Evolutionary conservation across 495 filamentous ascomycete genomes (phyloP).

Genomic region (Penicillium flavigenum): DNA sequence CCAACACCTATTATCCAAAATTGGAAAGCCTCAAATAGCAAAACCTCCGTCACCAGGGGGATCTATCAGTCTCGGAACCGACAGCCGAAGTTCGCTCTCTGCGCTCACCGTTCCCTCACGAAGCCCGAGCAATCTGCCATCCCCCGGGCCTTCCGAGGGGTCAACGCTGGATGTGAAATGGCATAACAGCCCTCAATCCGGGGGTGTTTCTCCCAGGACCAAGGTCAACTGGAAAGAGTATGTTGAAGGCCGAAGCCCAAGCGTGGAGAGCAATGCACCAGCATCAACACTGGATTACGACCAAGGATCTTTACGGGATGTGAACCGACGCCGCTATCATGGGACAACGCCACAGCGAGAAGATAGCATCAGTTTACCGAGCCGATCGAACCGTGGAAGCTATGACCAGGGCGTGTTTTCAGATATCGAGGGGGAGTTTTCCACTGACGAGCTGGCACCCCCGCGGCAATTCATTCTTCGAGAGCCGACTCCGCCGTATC

Average conservation of each 20-base stretch:
- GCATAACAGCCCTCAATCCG: constrained; percentile 45
- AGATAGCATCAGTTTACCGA: constrained; percentile 47
- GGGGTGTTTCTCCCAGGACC: constrained; percentile 47
- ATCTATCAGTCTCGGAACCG: constrained; percentile 53
- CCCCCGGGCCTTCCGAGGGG: constrained; percentile 46
- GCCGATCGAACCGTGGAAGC: constrained; percentile 57
- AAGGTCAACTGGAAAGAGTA: constrained; percentile 44
- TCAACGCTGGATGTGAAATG: constrained; percentile 43
- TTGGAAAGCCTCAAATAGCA: constrained; percentile 66
- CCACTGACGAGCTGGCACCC: constrained; percentile 62
- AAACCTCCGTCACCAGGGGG: constrained; percentile 59
- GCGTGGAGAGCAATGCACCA: constrained; percentile 49
- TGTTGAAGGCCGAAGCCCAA: constrained; percentile 50
- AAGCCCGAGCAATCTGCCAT: constrained; percentile 43
- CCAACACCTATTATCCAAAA: constrained; percentile 73
- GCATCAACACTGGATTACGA: constrained; percentile 47
- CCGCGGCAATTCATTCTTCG: constrained; percentile 62
- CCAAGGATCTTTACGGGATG: constrained; percentile 33
- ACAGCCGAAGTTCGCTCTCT: constrained; percentile 50
- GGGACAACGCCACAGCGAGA: constrained; percentile 49
- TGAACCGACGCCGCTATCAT: constrained; percentile 36
- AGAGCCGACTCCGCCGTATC: constrained; percentile 49
- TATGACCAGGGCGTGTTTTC: constrained; percentile 62
- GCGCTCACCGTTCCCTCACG: constrained; percentile 48
- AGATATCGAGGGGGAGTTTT: constrained; percentile 64